phyloP scores from a whole-genome alignment of 495 filamentous ascomycete species.

The Cairneyella variabilis region DNA sequence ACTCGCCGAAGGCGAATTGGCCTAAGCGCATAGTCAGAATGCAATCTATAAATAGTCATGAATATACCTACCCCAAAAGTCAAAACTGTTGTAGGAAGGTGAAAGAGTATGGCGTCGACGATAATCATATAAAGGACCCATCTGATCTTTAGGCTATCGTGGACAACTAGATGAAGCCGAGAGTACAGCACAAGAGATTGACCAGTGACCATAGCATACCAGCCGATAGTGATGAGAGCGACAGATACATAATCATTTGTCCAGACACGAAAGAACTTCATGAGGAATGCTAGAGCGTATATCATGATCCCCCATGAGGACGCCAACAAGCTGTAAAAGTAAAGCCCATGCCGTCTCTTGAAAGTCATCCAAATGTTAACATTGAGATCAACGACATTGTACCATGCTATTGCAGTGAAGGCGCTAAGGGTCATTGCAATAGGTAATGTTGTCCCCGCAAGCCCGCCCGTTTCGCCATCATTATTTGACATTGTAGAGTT shows the following conservation, averaged over 20 bases:
- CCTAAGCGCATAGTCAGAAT: conserved; percentile 2
- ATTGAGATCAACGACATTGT: conserved; percentile 41
- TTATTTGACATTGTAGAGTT: background rate
- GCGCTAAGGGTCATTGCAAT: conserved; percentile 21
- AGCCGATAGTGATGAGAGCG: conserved; percentile 53
- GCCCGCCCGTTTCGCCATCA: conserved; percentile 6
- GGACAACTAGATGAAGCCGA: conserved; percentile 57
- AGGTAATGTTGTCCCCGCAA: conserved; percentile 6
- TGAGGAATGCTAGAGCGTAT: conserved; percentile 58
- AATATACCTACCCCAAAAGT: conserved; percentile 13
- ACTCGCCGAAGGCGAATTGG: conserved; percentile 3
- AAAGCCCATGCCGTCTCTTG: conserved; percentile 31
- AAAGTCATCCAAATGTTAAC: conserved; percentile 37
- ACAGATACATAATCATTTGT: conserved; percentile 33
- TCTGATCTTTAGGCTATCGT: conserved; percentile 43
- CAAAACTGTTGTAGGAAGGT: conserved; percentile 51
- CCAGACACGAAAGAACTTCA: conserved; percentile 53
- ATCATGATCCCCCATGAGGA: conserved; percentile 48
- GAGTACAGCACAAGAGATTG: conserved; percentile 66
- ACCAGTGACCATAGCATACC: conserved; percentile 63
- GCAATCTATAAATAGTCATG: background rate
- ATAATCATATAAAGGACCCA: conserved; percentile 57
- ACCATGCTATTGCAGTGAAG: conserved; percentile 37
- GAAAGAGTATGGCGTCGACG: conserved; percentile 50
- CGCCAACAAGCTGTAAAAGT: conserved; percentile 41